Evolutionary conservation across 257 asterid genomes (phyloP), one percentile per base, ranked within the genome.

Genomic region (Solanum paucissectum): DNA sequence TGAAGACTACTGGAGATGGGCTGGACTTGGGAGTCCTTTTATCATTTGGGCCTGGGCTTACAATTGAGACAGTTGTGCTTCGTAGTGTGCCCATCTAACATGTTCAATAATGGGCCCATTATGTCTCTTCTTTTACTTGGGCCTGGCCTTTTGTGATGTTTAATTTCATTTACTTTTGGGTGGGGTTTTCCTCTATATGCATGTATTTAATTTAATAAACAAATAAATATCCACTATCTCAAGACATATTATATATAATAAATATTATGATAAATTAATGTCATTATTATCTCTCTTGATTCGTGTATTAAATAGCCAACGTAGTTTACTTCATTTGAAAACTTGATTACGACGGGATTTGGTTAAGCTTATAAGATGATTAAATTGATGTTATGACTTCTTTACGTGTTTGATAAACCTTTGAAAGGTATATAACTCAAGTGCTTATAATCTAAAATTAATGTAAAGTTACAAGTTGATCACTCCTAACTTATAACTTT

Each of bases 11-110:
- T 5, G 89, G 87, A 16, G 84, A 46, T 12, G 84, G 89, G 83
- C 89, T 87, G 32, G 87, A 68, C 3, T 83, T 29, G 27, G 87
- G 87, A 23, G 84, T 83, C 8, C 60, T 87, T 44, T 87, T 87
- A 33, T 37, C 34, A 5, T 87, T 81, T 83, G 89, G 87, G 73
- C 83, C 84, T 29, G 89, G 89, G 4, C 83, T 87, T 32, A 87
- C 89, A 1, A 46, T 87, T 36, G 87, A 87, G 87, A 87, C 75
- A 11, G 32, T 87, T 32, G 89, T 87, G 21, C 87, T 87, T 36
- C 84, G 27, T 2, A 83, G 87, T 34, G 37, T 16, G 42, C 83
- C 87, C 73, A 87, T 81, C 68, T 87, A 71, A 8, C 3, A 71
- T 69, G 1, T 14, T 44, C 23, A 86, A 69, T 44, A 40, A 4